These are phyloP conservation scores for Penicillium oxalicum DNA, from an alignment of 2,329 filamentous ascomycete genomes.

Conservation along the genomic window DNA sequence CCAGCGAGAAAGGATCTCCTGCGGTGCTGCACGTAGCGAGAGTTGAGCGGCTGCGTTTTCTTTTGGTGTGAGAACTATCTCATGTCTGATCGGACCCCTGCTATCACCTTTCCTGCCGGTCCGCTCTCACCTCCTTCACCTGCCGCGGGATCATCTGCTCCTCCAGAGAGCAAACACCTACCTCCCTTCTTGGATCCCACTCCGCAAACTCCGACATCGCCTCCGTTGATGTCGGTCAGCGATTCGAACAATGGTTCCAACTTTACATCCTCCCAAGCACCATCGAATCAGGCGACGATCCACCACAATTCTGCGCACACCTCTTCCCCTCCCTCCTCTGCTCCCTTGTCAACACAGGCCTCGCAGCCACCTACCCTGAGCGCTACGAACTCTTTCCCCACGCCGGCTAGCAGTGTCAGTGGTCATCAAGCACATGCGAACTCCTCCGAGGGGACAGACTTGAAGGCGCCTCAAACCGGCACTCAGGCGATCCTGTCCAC, in stretches of 20 bases:
- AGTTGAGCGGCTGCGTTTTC: slow-evolving; percentile 2
- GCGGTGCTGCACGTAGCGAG: slow-evolving; percentile 10
- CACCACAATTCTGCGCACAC: slow-evolving; percentile 37
- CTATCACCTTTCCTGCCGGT: slow-evolving; percentile 31
- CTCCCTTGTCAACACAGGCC: slow-evolving; percentile 39
- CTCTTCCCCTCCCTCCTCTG: slow-evolving; percentile 38
- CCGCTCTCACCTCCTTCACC: slow-evolving; percentile 42
- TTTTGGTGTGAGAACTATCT: slow-evolving; percentile 14
- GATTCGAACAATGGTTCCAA: slow-evolving; percentile 45
- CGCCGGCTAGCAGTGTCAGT: slow-evolving; percentile 42
- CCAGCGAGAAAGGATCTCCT: slow-evolving; percentile 8
- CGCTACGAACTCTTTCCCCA: slow-evolving; percentile 40
- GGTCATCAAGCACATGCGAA: slow-evolving; percentile 29
- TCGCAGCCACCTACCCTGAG: slow-evolving; percentile 39
- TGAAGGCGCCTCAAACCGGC: slow-evolving; percentile 26
- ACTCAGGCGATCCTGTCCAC: slow-evolving; percentile 19
- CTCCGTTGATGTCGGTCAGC: slow-evolving; percentile 48
- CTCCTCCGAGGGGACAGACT: slow-evolving; percentile 32
- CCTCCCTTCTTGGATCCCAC: slow-evolving; percentile 28
- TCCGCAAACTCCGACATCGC: slow-evolving; percentile 38
- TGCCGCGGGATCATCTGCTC: slow-evolving; percentile 28
- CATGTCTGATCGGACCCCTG: slow-evolving; percentile 37
- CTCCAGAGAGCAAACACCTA: slow-evolving; percentile 31
- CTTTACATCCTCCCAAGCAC: slow-evolving; percentile 41
- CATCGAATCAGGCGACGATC: slow-evolving; percentile 40